Base-by-base conservation (phyloP, 2,329 filamentous ascomycete species). In the Clathrospora elynae region DNA sequence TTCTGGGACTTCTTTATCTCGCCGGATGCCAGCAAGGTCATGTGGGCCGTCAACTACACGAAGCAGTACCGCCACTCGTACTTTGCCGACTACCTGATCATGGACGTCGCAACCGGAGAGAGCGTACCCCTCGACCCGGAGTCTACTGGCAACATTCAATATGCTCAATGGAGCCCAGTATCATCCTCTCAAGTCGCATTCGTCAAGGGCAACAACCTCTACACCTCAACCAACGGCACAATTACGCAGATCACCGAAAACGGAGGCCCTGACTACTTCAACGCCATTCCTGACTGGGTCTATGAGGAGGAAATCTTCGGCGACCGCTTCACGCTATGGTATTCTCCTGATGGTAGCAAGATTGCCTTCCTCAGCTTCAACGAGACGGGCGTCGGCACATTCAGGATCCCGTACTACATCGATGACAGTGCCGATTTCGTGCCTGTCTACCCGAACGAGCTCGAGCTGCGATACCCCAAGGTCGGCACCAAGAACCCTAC, bases 31-130 rank as follows among this genome's bases (percentile, higher is more conserved):
- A 76, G 75, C 14, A 77, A 78, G 38, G 76, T 87, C 0, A 69
- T 87, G 12, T 82, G 84, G 70, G 75, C 83, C 1, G 76, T 81
- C 39, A 87, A 87, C 57, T 78, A 81, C 62, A 87, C 81, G 10
- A 85, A 86, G 66, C 79, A 85, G 62, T 87, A 87, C 58, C 80
- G 85, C 1, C 72, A 86, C 67, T 85, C 84, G 5, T 87, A 83
- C 67, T 84, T 83, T 61, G 79, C 84, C 22, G 78, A 87, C 61
- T 88, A 87, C 64, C 77, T 81, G 30, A 71, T 88, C 13, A 76
- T 84, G 32, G 79, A 87, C 50, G 77, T 85, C 8, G 73, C 73
- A n/a, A 79, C 76, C 0, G 81, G 81, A 16, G 64, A 77, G 40
- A 71, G 77, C 1, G 73, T 74, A 3, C 76, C 83, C 0, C 72